Conservation (phyloP, 768 basidiomycete genomes). For the Exidia glandulosa region DNA sequence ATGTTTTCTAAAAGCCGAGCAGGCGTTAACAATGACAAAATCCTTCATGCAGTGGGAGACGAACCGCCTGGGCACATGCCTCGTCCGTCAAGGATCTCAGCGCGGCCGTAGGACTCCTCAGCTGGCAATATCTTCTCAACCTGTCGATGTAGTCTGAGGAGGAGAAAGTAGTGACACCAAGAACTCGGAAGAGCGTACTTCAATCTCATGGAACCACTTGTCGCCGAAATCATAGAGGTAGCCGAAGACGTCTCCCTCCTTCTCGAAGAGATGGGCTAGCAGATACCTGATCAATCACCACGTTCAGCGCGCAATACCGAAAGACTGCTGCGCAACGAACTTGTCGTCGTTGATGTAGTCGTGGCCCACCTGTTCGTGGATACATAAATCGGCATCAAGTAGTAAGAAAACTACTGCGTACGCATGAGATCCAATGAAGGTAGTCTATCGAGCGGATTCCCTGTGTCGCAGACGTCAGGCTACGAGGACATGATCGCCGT, state of each 20-base stretch:
- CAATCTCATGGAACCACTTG: conserved; percentile 21
- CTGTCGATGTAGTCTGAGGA: conserved; percentile 4
- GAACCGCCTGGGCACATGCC: conserved; percentile 18
- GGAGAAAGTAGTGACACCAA: neutral
- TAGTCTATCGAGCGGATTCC: neutral
- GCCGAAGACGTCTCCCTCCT: conserved; percentile 21
- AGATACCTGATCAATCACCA: conserved; percentile 10
- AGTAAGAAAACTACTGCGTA: neutral
- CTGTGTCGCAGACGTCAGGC: too few relatives aligned
- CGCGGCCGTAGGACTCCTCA: conserved; percentile 18
- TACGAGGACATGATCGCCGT: too few relatives aligned
- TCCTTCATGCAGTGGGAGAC: neutral
- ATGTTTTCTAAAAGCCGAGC: conserved; percentile 14
- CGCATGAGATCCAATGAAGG: neutral
- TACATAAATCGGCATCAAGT: too few relatives aligned
- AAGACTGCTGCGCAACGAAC: conserved; percentile 1
- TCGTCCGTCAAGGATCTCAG: conserved; percentile 17
- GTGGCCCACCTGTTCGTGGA: conserved; percentile 11
- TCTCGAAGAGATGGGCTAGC: conserved; percentile 18
- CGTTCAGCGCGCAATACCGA: neutral
- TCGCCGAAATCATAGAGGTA: conserved; percentile 26
- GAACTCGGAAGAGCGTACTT: conserved; percentile 8
- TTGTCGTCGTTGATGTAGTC: conserved; percentile 20
- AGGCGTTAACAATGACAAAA: conserved; percentile 12
- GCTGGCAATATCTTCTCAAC: conserved; percentile 16